Percentiles rank a stretch among this genome's conserved stretches.
phyloP scores from a whole-genome alignment of 1,284 basidiomycete genomes.

The Cutaneotrichosporon mucoides region DNA sequence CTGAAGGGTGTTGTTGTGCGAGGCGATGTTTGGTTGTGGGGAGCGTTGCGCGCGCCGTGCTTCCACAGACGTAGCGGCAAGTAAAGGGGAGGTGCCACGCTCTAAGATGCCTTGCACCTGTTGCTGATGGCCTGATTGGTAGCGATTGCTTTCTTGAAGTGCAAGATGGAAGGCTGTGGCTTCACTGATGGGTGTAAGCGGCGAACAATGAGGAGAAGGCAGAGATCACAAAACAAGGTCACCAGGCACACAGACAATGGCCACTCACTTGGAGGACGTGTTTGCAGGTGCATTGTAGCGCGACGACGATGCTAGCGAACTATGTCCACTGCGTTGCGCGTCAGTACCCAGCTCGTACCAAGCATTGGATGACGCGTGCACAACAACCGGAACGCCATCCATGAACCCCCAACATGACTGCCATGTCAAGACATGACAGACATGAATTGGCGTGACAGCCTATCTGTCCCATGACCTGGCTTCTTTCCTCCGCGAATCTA shows the following conservation, averaged over 20 bases:
- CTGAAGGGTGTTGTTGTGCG: no score
- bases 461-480: no score
- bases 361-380: no score
- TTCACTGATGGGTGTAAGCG: constrained; percentile 1
- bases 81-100: neutral
- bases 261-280: constrained; percentile 1
- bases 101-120: neutral
- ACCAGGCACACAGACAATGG: constrained; percentile 1
- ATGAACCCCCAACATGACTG: neutral
- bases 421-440: neutral
- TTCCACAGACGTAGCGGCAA: neutral
- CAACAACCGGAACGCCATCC: no score
- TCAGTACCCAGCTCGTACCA: no score
- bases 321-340: no score
- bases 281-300: neutral
- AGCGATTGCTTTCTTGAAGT: neutral
- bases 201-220: neutral
- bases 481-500: neutral
- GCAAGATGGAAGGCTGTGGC: neutral
- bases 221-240: neutral
- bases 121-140: neutral
- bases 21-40: no score
- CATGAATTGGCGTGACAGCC: neutral
- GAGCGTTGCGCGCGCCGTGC: neutral
- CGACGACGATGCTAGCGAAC: no score